phyloP scores from a whole-genome alignment of 2,329 filamentous ascomycete genomes.

The Thielaviopsis ethacetica region DNA sequence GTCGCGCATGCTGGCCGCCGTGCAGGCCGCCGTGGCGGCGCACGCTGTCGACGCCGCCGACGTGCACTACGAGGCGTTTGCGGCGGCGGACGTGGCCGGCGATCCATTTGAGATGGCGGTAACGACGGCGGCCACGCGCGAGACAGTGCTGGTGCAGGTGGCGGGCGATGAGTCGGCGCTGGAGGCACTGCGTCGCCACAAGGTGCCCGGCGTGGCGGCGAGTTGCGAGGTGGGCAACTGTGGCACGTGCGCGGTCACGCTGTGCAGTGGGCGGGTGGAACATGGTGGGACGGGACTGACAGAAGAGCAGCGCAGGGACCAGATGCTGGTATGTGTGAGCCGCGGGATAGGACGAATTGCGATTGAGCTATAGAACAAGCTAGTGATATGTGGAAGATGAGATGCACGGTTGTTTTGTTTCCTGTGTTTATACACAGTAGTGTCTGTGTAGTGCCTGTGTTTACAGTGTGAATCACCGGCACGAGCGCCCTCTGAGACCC shows the following conservation, averaged over 20 bases:
- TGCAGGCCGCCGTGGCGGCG: constrained; percentile 23
- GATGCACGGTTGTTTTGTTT: background rate
- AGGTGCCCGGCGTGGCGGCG: constrained; percentile 27
- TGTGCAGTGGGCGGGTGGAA: constrained; percentile 28
- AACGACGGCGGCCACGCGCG: constrained; percentile 20
- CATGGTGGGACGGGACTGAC: constrained; percentile 32
- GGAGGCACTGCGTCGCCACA: constrained; percentile 28
- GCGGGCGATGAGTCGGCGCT: constrained; percentile 32
- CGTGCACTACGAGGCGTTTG: constrained; percentile 45
- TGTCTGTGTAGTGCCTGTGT: too few species aligned
- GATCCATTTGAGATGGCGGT: constrained; percentile 45
- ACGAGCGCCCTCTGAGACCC: too few species aligned
- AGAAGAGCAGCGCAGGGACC: constrained; percentile 26
- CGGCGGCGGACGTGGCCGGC: constrained; percentile 30
- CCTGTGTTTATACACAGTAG: too few species aligned
- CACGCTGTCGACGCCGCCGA: constrained; percentile 30
- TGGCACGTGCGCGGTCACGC: constrained; percentile 31
- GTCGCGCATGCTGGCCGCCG: constrained; percentile 36
- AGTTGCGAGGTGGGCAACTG: constrained; percentile 40
- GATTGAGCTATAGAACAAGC: constrained; percentile 20
- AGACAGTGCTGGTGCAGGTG: constrained; percentile 26
- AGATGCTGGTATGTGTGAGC: constrained; percentile 36
- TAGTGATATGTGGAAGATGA: too few species aligned
- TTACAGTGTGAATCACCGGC: background rate
- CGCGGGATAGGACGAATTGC: constrained; percentile 32